A percentile compares a stretch with the other conserved stretches of the same genome.
Evolutionary conservation across 2,329 filamentous ascomycete genomes (phyloP).

Genomic region (Phaeophleospora eucalypticola): DNA sequence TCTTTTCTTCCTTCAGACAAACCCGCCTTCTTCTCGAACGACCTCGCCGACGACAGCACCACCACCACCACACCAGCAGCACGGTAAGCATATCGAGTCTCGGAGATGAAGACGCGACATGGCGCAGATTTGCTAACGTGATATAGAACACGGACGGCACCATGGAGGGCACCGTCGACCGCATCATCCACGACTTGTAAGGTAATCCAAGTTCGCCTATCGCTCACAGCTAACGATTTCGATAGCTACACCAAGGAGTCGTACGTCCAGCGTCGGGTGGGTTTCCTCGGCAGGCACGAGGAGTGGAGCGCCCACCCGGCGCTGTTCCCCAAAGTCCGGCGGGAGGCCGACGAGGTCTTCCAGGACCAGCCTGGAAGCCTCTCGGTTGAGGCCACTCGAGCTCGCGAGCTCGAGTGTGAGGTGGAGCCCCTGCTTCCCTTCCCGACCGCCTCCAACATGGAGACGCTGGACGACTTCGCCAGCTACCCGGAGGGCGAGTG

Average conservation of each 20-base stretch:
- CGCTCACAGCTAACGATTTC: neutral
- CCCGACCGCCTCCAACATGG: conserved; percentile 26
- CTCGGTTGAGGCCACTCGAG: conserved; percentile 24
- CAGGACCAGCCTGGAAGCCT: conserved; percentile 10
- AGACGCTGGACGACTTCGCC: conserved; percentile 23
- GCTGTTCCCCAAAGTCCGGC: conserved; percentile 14
- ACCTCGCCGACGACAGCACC: no score
- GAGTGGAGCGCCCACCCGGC: conserved; percentile 9
- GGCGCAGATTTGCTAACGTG: no score
- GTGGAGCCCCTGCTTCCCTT: conserved; percentile 25
- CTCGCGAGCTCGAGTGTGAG: conserved; percentile 19
- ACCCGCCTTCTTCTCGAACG: no score
- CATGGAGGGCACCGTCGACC: no score
- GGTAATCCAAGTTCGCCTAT: neutral
- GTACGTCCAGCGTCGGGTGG: conserved; percentile 25
- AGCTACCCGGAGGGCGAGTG: conserved; percentile 19
- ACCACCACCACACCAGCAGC: no score
- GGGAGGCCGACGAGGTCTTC: conserved; percentile 24
- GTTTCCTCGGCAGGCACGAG: conserved; percentile 21
- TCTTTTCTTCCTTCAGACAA: no score
- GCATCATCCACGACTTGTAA: conserved; percentile 22
- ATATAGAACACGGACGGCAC: no score
- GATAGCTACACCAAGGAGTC: conserved; percentile 19
- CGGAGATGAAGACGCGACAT: no score
- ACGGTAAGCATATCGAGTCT: no score